Evolutionary conservation across 139 green algal species (phyloP).

Genomic region (Chlamydomonas sphaeroides): DNA sequence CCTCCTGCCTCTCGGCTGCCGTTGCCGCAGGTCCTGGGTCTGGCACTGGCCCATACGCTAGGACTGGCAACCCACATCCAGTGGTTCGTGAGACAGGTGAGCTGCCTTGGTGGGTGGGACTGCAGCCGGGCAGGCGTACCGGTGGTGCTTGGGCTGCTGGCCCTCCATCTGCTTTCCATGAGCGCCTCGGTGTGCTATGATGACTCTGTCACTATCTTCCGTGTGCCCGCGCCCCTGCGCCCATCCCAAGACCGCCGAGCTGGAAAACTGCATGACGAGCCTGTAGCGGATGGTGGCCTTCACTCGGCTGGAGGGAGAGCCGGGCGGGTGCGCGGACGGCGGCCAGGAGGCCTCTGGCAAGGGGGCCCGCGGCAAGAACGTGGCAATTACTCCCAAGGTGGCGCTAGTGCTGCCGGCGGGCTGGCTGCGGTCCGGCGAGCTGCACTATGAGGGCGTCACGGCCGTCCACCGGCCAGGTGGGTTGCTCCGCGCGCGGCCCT

Average conservation of each 20-base stretch:
- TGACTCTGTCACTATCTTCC: too few species aligned
- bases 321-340: neutral
- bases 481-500: neutral
- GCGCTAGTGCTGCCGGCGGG: neutral
- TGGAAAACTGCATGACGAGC: slow-evolving; percentile 86
- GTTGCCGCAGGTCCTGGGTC: slow-evolving; percentile 52
- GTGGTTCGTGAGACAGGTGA: slow-evolving; percentile 50
- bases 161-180: too few species aligned
- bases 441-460: slow-evolving; percentile 64
- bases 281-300: slow-evolving; percentile 88
- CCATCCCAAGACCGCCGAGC: slow-evolving; percentile 47
- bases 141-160: neutral
- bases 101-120: too few species aligned
- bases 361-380: neutral
- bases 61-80: slow-evolving; percentile 74
- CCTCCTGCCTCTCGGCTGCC: too few species aligned
- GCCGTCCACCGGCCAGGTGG: slow-evolving; percentile 69
- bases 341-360: too few species aligned
- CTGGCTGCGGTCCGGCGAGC: slow-evolving; percentile 70
- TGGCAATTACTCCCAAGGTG: too few species aligned
- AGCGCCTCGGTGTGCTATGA: too few species aligned
- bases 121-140: too few species aligned
- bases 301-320: slow-evolving; percentile 72
- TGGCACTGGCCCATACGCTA: slow-evolving; percentile 78
- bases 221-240: neutral